A percentile compares a stretch with the other conserved stretches of the same genome.
Conservation (phyloP, 2,329 filamentous ascomycete species). For the Calonectria naviculata region DNA sequence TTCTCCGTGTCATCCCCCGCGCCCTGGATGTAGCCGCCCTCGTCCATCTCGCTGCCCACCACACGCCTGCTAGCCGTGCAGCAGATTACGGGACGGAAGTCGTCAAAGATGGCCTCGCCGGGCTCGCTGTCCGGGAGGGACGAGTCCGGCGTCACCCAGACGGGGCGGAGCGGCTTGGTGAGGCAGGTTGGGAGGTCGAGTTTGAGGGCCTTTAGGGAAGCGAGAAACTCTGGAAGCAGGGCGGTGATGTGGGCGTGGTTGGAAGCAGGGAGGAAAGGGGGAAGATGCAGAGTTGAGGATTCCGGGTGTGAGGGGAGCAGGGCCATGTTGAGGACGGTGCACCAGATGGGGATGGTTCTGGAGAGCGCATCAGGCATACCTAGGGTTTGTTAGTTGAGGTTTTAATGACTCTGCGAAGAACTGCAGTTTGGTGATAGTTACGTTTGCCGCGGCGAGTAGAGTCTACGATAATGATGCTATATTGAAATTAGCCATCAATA, state of each 20-base stretch:
- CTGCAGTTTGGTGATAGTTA: slow-evolving; percentile 48
- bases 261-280: slow-evolving; percentile 75
- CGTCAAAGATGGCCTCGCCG: slow-evolving; percentile 55
- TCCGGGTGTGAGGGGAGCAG: slow-evolving; percentile 72
- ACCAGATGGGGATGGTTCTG: slow-evolving; percentile 96
- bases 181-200: slow-evolving; percentile 67
- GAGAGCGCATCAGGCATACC: slow-evolving; percentile 94
- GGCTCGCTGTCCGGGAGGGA: slow-evolving; percentile 49
- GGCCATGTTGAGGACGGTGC: slow-evolving; percentile 82
- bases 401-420: neutral
- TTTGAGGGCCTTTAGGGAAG: slow-evolving; percentile 64
- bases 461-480: slow-evolving; percentile 85
- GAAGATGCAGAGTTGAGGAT: slow-evolving; percentile 71
- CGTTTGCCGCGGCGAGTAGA: slow-evolving; percentile 92
- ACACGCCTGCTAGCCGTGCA: slow-evolving; percentile 86
- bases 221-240: slow-evolving; percentile 66
- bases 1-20: slow-evolving; percentile 95
- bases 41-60: slow-evolving; percentile 70
- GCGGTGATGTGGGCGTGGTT: slow-evolving; percentile 82
- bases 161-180: slow-evolving; percentile 77
- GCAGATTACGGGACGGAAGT: slow-evolving; percentile 80
- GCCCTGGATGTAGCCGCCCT: slow-evolving; percentile 85
- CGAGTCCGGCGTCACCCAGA: slow-evolving; percentile 84
- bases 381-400: slow-evolving; percentile 42
- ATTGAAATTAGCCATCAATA: slow-evolving; percentile 1